Conservation (phyloP, 768 basidiomycete genomes). For the Hericium erinaceus region DNA sequence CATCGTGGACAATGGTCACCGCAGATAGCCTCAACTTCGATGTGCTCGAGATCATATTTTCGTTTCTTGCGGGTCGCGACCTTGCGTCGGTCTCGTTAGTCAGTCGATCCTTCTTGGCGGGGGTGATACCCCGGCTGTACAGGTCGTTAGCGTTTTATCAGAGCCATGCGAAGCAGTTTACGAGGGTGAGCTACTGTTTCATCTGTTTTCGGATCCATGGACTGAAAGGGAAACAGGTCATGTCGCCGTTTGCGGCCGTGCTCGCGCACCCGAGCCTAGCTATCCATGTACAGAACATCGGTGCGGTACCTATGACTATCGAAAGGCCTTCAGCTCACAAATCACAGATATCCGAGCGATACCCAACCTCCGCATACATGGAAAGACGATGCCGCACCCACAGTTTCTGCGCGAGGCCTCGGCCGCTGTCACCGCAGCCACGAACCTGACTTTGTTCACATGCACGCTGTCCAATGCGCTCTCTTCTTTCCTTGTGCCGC, state of each 20-base stretch:
- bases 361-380: slow-evolving; percentile 27
- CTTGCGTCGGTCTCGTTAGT: slow-evolving; percentile 55
- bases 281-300: slow-evolving; percentile 50
- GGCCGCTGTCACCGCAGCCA: slow-evolving; percentile 36
- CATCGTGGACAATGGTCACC: slow-evolving; percentile 40
- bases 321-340: not conserved
- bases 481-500: slow-evolving; percentile 37
- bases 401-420: slow-evolving; percentile 45
- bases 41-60: slow-evolving; percentile 62
- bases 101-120: slow-evolving; percentile 55
- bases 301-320: slow-evolving; percentile 23
- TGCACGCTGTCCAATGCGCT: slow-evolving; percentile 38
- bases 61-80: slow-evolving; percentile 39
- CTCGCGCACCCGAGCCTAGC: slow-evolving; percentile 42
- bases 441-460: slow-evolving; percentile 47
- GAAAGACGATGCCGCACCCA: slow-evolving; percentile 23
- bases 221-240: slow-evolving; percentile 22
- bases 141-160: slow-evolving; percentile 43
- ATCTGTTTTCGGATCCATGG: not conserved
- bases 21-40: slow-evolving; percentile 64
- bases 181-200: slow-evolving; percentile 28
- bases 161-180: slow-evolving; percentile 50
- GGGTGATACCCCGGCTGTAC: slow-evolving; percentile 57
- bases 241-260: slow-evolving; percentile 56
- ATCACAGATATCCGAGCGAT: slow-evolving; percentile 40